Evolutionary conservation across 2,329 filamentous ascomycete species (phyloP).

Genomic region (Geosmithia putterillii): DNA sequence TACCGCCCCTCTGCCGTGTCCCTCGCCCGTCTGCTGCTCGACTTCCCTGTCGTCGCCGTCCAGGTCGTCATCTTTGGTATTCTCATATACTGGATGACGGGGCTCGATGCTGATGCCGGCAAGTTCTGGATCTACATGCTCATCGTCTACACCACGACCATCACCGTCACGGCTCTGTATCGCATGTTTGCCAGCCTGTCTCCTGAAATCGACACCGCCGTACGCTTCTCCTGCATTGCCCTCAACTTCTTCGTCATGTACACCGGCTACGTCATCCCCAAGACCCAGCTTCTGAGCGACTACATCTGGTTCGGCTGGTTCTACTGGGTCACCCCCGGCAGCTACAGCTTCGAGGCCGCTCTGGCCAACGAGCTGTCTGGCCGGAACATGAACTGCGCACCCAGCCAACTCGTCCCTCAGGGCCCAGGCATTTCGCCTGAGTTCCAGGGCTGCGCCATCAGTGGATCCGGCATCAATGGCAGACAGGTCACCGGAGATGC

Average conservation of each 20-base stretch:
- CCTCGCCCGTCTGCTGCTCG: constrained; percentile 39
- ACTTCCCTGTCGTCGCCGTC: constrained; percentile 47
- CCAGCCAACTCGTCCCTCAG: constrained; percentile 31
- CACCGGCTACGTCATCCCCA: constrained; percentile 50
- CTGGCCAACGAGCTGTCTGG: constrained; percentile 41
- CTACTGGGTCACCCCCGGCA: constrained; percentile 50
- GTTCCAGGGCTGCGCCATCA: constrained; percentile 41
- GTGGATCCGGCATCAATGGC: constrained; percentile 36
- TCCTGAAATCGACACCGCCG: constrained; percentile 48
- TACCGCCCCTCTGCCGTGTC: constrained; percentile 42
- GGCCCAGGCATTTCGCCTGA: constrained; percentile 24
- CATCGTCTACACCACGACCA: constrained; percentile 43
- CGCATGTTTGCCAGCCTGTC: constrained; percentile 45
- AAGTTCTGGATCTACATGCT: constrained; percentile 56
- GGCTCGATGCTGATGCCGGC: constrained; percentile 49
- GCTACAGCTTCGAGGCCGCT: constrained; percentile 52
- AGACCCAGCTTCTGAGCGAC: constrained; percentile 35
- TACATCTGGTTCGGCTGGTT: constrained; percentile 65
- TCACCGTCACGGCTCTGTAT: constrained; percentile 44
- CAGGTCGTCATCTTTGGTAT: constrained; percentile 58
- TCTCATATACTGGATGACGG: constrained; percentile 65
- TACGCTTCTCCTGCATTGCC: constrained; percentile 40
- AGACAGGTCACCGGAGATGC: constrained; percentile 34
- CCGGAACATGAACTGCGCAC: constrained; percentile 34
- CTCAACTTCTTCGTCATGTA: constrained; percentile 53